These are phyloP conservation scores for Tylopilus sp. DNA, from an alignment of 768 basidiomycete species.

Conservation along the genomic window DNA sequence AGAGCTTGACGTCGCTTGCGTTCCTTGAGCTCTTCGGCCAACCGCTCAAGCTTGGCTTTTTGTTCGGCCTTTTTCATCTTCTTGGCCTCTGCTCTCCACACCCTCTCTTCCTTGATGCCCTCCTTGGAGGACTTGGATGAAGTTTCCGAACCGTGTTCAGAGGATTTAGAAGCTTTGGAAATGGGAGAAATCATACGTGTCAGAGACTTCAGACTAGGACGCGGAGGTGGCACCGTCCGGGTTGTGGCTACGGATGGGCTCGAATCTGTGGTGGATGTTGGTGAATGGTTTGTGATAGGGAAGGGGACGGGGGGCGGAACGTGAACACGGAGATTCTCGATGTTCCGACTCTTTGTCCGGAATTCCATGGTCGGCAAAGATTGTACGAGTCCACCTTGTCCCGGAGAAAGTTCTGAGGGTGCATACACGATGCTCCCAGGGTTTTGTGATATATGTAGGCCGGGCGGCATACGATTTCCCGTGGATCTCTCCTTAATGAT, in stretches of 20 bases:
- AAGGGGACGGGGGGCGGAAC: constrained; percentile 20
- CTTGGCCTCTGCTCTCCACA: constrained; percentile 42
- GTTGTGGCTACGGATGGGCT: not conserved
- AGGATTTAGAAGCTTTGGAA: constrained; percentile 13
- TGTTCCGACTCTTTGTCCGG: constrained; percentile 26
- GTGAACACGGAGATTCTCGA: constrained; percentile 30
- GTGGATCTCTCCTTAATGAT: constrained; percentile 38
- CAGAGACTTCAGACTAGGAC: constrained; percentile 17
- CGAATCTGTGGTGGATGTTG: constrained; percentile 11
- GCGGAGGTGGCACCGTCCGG: constrained; percentile 1
- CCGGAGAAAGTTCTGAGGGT: constrained; percentile 11
- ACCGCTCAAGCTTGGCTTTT: constrained; percentile 37
- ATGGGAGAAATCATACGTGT: constrained; percentile 28
- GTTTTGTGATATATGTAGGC: constrained; percentile 13
- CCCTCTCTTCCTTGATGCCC: constrained; percentile 40
- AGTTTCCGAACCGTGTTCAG: constrained; percentile 4
- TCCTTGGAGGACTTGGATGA: constrained; percentile 15
- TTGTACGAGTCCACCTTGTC: constrained; percentile 20
- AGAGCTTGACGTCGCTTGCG: constrained; percentile 31
- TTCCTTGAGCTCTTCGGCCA: constrained; percentile 45
- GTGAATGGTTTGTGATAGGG: constrained; percentile 15
- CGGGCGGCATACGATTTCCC: constrained; percentile 15
- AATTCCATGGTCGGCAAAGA: constrained; percentile 1
- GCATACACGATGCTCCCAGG: constrained; percentile 25
- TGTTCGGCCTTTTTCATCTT: constrained; percentile 40